These are phyloP conservation scores for Amaranthus hypochondriacus DNA, from an alignment of 148 eudicot species.

Conservation along the genomic window DNA sequence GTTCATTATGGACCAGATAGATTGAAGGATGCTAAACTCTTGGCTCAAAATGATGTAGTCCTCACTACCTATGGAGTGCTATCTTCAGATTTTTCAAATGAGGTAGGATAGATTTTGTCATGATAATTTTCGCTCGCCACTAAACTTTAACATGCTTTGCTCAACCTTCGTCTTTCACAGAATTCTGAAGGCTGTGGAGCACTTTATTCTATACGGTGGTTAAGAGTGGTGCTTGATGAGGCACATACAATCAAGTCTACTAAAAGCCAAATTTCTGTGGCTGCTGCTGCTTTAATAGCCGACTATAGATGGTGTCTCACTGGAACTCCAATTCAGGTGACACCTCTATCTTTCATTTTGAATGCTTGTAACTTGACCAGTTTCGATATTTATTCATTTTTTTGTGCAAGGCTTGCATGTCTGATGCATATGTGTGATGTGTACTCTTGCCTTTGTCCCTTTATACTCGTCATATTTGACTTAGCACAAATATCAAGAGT, in stretches of 20 bases:
- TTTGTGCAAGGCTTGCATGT: background rate
- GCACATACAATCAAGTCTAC: conserved; percentile 92
- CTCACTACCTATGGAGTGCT: conserved; percentile 92
- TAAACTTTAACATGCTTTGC: background rate
- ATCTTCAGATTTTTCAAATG: conserved; percentile 78
- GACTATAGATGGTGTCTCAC: conserved; percentile 97
- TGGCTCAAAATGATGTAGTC: conserved; percentile 79
- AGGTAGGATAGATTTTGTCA: conserved; percentile 41
- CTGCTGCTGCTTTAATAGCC: conserved; percentile 79
- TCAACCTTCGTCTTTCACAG: conserved; percentile 36
- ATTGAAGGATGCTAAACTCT: conserved; percentile 65
- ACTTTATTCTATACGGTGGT: conserved; percentile 78
- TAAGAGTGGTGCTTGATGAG: conserved; percentile 92
- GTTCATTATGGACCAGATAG: conserved; percentile 89
- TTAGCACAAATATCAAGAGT: background rate
- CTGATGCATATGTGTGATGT: background rate
- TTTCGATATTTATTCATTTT: background rate
- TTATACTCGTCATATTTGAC: background rate
- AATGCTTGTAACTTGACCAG: background rate
- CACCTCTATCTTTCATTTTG: background rate
- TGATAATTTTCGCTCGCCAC: background rate
- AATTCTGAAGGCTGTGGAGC: conserved; percentile 68
- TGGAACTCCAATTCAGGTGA: conserved; percentile 97
- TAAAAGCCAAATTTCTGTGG: conserved; percentile 86
- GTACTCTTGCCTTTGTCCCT: background rate